phyloP scores from a whole-genome alignment of 192 early-diverging fungal genomes.

The Oehlia diaphana region DNA sequence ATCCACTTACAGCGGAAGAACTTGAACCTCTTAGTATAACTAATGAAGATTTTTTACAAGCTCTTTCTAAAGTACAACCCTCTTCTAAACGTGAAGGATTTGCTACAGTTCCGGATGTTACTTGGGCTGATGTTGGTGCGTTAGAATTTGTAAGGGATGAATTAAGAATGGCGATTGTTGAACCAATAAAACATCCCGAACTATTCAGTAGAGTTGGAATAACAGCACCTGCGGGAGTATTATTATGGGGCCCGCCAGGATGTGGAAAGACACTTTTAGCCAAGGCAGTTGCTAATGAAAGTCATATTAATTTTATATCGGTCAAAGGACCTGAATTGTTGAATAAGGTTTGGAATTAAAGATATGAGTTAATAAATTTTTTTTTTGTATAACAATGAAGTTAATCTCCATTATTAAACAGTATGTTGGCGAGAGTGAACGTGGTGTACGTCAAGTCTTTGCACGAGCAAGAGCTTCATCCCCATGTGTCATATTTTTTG shows the following conservation, averaged over 20 bases:
- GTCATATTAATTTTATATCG: constrained; percentile 96
- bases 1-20: constrained; percentile 77
- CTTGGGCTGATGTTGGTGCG: constrained; percentile 97
- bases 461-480: constrained; percentile 87
- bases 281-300: constrained; percentile 98
- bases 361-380: not conserved
- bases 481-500: constrained; percentile 98
- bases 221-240: constrained; percentile 85
- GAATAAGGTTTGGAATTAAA: constrained; percentile 73
- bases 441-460: constrained; percentile 95
- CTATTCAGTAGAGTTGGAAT: constrained; percentile 89
- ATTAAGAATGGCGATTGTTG: constrained; percentile 92
- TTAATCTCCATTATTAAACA: constrained; percentile 26
- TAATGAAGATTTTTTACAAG: constrained; percentile 82
- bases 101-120: constrained; percentile 94
- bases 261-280: constrained; percentile 98
- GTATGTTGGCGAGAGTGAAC: constrained; percentile 98
- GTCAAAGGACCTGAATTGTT: constrained; percentile 98
- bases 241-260: constrained; percentile 97
- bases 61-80: constrained; percentile 90
- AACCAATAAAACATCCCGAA: constrained; percentile 91
- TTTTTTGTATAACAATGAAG: not conserved
- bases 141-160: constrained; percentile 83
- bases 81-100: constrained; percentile 98
- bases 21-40: constrained; percentile 82